phyloP scores from a whole-genome alignment of 2,329 filamentous ascomycete genomes.

The Colletotrichum sp. region DNA sequence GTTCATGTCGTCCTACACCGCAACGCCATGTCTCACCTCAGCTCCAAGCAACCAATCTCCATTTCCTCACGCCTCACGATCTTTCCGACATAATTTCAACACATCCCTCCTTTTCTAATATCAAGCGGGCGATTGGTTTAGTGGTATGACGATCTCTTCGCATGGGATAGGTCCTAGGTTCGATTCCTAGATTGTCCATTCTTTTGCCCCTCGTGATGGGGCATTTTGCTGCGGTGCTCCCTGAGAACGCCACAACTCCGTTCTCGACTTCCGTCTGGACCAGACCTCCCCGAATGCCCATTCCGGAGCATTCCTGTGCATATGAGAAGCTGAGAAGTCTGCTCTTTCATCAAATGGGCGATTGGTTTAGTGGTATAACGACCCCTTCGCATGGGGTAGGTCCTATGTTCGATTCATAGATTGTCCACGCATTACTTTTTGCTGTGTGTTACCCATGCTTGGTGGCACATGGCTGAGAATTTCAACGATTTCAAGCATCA shows the following conservation, averaged over 20 bases:
- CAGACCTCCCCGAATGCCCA: not conserved
- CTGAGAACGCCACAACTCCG: not conserved
- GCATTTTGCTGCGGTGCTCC: not conserved
- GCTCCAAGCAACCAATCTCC: not conserved
- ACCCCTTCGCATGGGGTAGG: not conserved
- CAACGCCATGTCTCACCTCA: not conserved
- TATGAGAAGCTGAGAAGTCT: not conserved
- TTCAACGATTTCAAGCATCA: no score
- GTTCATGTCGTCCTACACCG: not conserved
- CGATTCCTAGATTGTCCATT: not conserved
- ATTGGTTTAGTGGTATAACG: not conserved
- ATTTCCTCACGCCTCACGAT: not conserved
- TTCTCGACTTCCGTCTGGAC: not conserved
- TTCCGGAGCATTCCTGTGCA: not conserved
- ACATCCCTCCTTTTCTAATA: accelerated
- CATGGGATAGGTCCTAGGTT: not conserved
- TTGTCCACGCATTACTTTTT: not conserved
- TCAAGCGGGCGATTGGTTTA: not conserved
- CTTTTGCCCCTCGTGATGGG: not conserved
- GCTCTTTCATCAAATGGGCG: not conserved
- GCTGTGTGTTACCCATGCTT: not conserved
- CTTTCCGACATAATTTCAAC: not conserved
- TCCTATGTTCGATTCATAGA: not conserved
- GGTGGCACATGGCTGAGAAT: no score
- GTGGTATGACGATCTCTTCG: not conserved